Conservation (phyloP, 352 stramenopile genomes). For the Globisporangium yorkense region DNA sequence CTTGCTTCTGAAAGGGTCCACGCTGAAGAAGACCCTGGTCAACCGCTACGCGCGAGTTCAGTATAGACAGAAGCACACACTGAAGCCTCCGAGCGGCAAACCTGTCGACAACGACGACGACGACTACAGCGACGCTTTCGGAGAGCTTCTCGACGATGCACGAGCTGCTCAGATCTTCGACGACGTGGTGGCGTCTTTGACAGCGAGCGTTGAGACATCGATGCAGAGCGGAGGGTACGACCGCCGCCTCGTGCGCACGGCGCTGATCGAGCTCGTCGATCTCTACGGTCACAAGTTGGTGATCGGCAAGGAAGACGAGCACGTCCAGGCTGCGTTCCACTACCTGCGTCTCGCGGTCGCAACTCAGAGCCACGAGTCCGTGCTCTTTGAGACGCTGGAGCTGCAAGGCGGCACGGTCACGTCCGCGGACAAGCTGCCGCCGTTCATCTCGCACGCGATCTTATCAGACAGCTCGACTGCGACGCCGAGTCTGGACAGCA, state of each 20-base stretch:
- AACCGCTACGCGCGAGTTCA: slow-evolving; percentile 1
- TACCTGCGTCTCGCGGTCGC: slow-evolving; percentile 49
- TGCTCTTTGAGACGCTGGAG: slow-evolving; percentile 60
- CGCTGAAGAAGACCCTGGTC: slow-evolving; percentile 41
- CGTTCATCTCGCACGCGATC: slow-evolving; percentile 32
- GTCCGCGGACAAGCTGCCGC: slow-evolving; percentile 39
- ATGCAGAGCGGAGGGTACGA: slow-evolving; percentile 51
- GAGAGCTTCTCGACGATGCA: not conserved
- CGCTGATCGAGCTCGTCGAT: slow-evolving; percentile 61
- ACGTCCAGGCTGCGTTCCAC: slow-evolving; percentile 68
- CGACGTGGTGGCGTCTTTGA: slow-evolving; percentile 14
- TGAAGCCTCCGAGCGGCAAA: not conserved
- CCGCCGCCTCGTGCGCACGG: slow-evolving; percentile 37
- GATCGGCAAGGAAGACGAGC: slow-evolving; percentile 31
- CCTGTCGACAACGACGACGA: not conserved
- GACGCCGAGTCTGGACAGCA: not conserved
- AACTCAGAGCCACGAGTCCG: slow-evolving; percentile 31
- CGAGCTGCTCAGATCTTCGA: slow-evolving; percentile 2
- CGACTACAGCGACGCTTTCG: not conserved
- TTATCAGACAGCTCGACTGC: not conserved
- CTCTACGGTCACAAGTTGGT: slow-evolving; percentile 46
- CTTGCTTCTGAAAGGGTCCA: slow-evolving; percentile 41
- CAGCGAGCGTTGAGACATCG: slow-evolving; percentile 32
- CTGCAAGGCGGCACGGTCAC: slow-evolving; percentile 40
- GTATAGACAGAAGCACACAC: not conserved